A percentile compares a stretch with the other conserved stretches of the same genome.
Evolutionary conservation across 148 eudicot genomes (phyloP).

Genomic region (Hydrangea macrophylla): DNA sequence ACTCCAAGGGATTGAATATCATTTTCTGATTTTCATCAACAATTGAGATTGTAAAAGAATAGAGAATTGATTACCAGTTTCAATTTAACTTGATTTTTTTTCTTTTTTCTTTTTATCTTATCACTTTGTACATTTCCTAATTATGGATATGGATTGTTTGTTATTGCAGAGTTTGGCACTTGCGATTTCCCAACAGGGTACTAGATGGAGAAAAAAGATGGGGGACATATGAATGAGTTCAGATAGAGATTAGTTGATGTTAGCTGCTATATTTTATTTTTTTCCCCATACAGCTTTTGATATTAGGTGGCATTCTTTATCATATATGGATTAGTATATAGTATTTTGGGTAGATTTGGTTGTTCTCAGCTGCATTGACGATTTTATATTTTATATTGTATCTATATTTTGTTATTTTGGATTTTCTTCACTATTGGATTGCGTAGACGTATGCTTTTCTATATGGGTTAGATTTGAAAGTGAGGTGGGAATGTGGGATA

Average conservation of each 20-base stretch:
- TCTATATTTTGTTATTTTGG: background rate
- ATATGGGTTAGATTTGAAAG: background rate
- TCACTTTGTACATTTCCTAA: background rate
- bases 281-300: background rate
- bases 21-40: too few species aligned
- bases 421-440: background rate
- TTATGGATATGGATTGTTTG: background rate
- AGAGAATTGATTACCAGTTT: background rate
- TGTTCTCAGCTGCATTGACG: background rate
- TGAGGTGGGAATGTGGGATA: background rate
- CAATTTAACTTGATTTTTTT: background rate
- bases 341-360: background rate
- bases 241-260: background rate
- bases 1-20: too few species aligned
- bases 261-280: background rate
- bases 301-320: background rate
- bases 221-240: background rate
- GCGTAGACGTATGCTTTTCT: background rate
- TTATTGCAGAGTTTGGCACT: constrained; percentile 64
- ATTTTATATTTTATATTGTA: too few species aligned
- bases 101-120: background rate
- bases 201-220: constrained; percentile 13
- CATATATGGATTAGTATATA: background rate
- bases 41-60: too few species aligned
- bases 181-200: constrained; percentile 71